Base-by-base conservation (phyloP, 805 yeast species). In the Scheffersomyces amazonensis region DNA sequence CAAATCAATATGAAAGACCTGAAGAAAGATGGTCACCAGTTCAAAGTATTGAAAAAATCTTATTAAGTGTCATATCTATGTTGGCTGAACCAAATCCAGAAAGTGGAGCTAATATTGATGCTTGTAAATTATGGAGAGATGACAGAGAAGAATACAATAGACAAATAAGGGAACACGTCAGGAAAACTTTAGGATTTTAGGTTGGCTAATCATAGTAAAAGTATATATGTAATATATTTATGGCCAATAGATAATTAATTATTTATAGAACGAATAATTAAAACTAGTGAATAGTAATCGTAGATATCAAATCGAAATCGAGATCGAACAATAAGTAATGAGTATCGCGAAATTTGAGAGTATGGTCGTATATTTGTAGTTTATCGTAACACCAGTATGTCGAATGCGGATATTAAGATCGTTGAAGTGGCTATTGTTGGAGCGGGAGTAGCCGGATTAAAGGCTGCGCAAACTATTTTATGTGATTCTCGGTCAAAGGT, bases 11-110 rank as follows among this genome's bases (percentile, higher is more conserved):
- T 64, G 99, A 93, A 61, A 65, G 87, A 21, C 96, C 98, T 0
- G 95, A 90, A 50, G 99, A 93, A 64, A 71, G 99, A 48, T 93
- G 99, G 99, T 86, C 95, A 5, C 99, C 99, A 0, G 90, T 93
- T 21, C 99, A 93, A 60, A 86, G 95, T 56, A 90, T 93, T n/a
- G 99, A 93, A 64, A 93, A 93, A 74, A 93, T 93, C 43, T 69
- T 93, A 44, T 65, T 93, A 42, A 84, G 95, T 60, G 98, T 93
- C 16, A 80, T 90, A 75, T 86, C 96, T 53, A 90, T 93, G 97
- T 72, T 93, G 43, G 96, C 97, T 18, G 96, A 93, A 62, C 98
- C 99, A 2, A 93, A 93, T 56, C 83, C 87, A 22, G 97, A 91
- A 60, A 85, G 95, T 52, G 98, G 97, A 9, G 99, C 99, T 35